Evolutionary conservation across 1,284 basidiomycete species (phyloP).

Genomic region (Grifola frondosa): DNA sequence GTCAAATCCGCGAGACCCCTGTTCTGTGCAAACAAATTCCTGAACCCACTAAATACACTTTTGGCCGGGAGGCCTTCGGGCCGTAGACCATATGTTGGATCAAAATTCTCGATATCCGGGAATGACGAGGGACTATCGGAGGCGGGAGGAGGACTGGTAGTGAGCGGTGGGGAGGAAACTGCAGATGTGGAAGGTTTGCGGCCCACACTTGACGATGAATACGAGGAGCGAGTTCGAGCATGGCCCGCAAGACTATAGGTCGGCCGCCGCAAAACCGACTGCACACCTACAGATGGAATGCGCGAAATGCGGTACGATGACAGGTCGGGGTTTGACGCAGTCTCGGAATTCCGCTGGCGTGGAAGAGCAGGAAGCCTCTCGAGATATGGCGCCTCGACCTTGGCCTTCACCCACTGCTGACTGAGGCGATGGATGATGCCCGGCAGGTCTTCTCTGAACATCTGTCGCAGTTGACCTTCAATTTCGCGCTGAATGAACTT

Average conservation of each 20-base stretch:
- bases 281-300: slow-evolving; percentile 21
- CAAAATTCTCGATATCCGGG: slow-evolving; percentile 88
- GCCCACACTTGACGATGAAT: slow-evolving; percentile 24
- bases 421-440: slow-evolving; percentile 95
- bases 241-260: slow-evolving; percentile 18
- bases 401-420: slow-evolving; percentile 91
- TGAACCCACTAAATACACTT: slow-evolving; percentile 69
- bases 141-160: slow-evolving; percentile 18
- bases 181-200: slow-evolving; percentile 20
- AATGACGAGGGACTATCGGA: slow-evolving; percentile 52
- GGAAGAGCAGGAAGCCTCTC: slow-evolving; percentile 42
- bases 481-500: slow-evolving; percentile 97
- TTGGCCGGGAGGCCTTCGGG: slow-evolving; percentile 83
- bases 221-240: slow-evolving; percentile 23
- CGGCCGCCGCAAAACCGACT: slow-evolving; percentile 21
- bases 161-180: slow-evolving; percentile 14
- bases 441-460: slow-evolving; percentile 97
- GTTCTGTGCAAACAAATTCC: slow-evolving; percentile 62
- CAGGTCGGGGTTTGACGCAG: slow-evolving; percentile 32
- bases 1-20: slow-evolving; percentile 79
- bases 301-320: slow-evolving; percentile 21
- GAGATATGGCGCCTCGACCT: slow-evolving; percentile 79
- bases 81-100: slow-evolving; percentile 96
- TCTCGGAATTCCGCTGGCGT: slow-evolving; percentile 34
- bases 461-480: slow-evolving; percentile 93